These are phyloP conservation scores for Pseudogymnoascus sp. DNA, from an alignment of 2,329 filamentous ascomycete species.

Conservation along the genomic window DNA sequence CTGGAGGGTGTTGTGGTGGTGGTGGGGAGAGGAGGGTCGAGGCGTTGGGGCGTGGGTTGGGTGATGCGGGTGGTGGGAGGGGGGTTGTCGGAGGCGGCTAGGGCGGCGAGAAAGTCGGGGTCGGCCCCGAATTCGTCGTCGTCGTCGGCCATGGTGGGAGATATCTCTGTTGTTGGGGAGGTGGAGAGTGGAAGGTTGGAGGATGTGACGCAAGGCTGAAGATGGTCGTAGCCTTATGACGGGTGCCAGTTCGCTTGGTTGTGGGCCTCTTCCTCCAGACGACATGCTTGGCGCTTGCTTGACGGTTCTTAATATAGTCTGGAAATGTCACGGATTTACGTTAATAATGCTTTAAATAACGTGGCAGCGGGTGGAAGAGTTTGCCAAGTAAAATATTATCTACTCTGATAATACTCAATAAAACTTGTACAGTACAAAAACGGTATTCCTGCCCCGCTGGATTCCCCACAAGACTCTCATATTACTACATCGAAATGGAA, in stretches of 20 bases:
- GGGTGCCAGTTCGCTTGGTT: slow-evolving; percentile 3
- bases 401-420: background rate
- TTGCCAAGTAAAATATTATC: background rate
- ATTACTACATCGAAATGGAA: slow-evolving; percentile 1
- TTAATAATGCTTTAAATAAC: background rate
- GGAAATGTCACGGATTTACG: background rate
- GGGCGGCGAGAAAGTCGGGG: slow-evolving; percentile 49
- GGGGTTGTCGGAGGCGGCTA: slow-evolving; percentile 38
- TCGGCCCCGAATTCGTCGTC: slow-evolving; percentile 53
- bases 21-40: slow-evolving; percentile 46
- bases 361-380: background rate
- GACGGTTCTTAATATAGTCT: background rate
- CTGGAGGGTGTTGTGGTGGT: slow-evolving; percentile 27
- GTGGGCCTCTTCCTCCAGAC: slow-evolving; percentile 2
- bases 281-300: background rate
- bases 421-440: background rate
- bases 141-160: slow-evolving; percentile 37
- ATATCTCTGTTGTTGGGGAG: background rate
- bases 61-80: slow-evolving; percentile 32
- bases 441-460: background rate
- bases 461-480: background rate
- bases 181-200: background rate
- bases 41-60: slow-evolving; percentile 49
- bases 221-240: background rate
- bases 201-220: slow-evolving; percentile 4